These are phyloP conservation scores for Cinnamomum micranthum DNA, from an alignment of 164 flowering plant species.

Conservation along the genomic window DNA sequence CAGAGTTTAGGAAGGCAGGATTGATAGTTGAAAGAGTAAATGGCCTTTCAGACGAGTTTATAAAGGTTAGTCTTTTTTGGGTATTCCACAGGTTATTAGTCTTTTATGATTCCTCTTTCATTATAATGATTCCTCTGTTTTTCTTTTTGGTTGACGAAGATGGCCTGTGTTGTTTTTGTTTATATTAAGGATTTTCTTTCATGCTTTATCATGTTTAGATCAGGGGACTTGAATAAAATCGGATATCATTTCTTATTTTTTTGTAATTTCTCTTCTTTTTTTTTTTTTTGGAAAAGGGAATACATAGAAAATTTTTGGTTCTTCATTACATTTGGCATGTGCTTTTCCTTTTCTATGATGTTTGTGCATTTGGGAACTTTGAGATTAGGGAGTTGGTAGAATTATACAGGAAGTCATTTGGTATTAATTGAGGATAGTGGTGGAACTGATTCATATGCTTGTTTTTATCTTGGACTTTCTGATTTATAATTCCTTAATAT, in stretches of 20 bases:
- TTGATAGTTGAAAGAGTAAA: constrained; percentile 57
- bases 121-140: not conserved
- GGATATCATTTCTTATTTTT: not conserved
- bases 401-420: not conserved
- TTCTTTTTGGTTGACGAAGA: not conserved
- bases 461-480: not conserved
- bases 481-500: not conserved
- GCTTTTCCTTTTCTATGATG: not conserved
- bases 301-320: not conserved
- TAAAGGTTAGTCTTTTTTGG: constrained; percentile 51
- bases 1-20: constrained; percentile 57
- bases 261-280: not conserved
- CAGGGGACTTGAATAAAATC: not conserved
- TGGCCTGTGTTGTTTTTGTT: not conserved
- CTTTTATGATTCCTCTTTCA: not conserved
- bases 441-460: not conserved
- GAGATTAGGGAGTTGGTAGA: not conserved
- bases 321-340: not conserved
- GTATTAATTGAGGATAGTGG: not conserved
- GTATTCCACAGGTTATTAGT: constrained; percentile 48
- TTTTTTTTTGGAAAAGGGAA: not conserved
- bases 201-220: not conserved
- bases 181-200: not conserved
- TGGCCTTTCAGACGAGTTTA: constrained; percentile 70
- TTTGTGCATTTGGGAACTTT: not conserved